These are phyloP conservation scores for Candida cerambycidarum DNA, from an alignment of 805 yeast species.

Conservation along the genomic window DNA sequence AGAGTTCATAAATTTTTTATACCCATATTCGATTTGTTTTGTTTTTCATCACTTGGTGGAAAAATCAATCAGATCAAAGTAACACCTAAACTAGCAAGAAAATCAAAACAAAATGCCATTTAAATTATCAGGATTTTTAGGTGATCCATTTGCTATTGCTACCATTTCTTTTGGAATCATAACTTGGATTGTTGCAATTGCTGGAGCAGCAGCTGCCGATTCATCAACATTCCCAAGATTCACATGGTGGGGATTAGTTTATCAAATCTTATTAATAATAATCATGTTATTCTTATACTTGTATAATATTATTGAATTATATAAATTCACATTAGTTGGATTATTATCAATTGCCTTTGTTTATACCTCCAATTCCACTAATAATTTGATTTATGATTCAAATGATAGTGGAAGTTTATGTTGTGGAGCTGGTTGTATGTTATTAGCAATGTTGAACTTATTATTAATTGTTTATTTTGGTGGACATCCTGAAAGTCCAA, in stretches of 20 bases:
- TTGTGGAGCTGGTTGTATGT: conserved; percentile 89
- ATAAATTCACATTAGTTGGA: conserved; percentile 59
- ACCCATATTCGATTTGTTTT: background rate
- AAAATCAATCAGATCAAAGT: background rate
- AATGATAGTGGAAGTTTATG: conserved; percentile 68
- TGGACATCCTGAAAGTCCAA: conserved; percentile 84
- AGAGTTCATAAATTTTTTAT: background rate
- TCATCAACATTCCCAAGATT: conserved; percentile 64
- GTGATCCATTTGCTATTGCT: conserved; percentile 87
- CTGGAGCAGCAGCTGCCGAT: conserved; percentile 63
- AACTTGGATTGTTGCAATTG: conserved; percentile 87
- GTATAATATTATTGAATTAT: conserved; percentile 65
- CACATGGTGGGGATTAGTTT: conserved; percentile 96
- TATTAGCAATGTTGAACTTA: conserved; percentile 76
- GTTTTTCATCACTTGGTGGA: background rate
- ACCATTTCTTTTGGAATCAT: conserved; percentile 71
- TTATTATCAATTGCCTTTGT: conserved; percentile 70
- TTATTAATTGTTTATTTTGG: conserved; percentile 90
- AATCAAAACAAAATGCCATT: conserved; percentile 30
- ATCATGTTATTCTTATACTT: conserved; percentile 52
- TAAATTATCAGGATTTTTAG: conserved; percentile 51
- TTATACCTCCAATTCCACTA: conserved; percentile 82
- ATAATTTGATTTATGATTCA: conserved; percentile 67
- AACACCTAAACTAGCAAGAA: background rate
- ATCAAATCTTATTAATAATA: conserved; percentile 61